Evolutionary conservation across 495 filamentous ascomycete genomes (phyloP).

Genomic region (Pseudomonodictys pantanalensis): DNA sequence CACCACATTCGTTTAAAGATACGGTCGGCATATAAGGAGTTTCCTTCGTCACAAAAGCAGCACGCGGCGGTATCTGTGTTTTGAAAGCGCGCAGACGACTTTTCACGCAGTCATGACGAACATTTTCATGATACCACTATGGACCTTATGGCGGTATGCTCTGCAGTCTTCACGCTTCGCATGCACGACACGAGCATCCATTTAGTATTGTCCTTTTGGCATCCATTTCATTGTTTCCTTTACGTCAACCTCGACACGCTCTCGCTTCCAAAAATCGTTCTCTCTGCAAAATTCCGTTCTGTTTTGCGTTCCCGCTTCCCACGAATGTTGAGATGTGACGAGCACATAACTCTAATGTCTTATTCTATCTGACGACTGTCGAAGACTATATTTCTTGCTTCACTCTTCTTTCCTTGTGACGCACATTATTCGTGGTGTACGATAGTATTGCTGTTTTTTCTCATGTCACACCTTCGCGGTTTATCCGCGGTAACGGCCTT

Average conservation of each 20-base stretch:
- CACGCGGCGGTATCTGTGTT: slow-evolving; percentile 34
- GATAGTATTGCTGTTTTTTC: slow-evolving; percentile 24
- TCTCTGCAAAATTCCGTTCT: slow-evolving; percentile 15
- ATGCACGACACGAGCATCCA: slow-evolving; percentile 23
- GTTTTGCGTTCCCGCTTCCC: slow-evolving; percentile 20
- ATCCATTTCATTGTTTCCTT: not conserved
- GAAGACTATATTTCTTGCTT: slow-evolving; percentile 6
- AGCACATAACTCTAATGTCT: slow-evolving; percentile 29
- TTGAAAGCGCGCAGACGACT: slow-evolving; percentile 35
- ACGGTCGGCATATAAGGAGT: slow-evolving; percentile 37
- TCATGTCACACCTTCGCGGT: slow-evolving; percentile 7
- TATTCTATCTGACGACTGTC: slow-evolving; percentile 27
- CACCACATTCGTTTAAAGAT: slow-evolving; percentile 37
- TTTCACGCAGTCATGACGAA: slow-evolving; percentile 36
- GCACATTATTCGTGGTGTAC: slow-evolving; percentile 18
- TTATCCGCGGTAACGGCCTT: slow-evolving; percentile 18
- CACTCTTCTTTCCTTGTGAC: not conserved
- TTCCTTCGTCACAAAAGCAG: slow-evolving; percentile 33
- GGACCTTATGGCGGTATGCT: slow-evolving; percentile 32
- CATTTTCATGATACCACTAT: slow-evolving; percentile 37
- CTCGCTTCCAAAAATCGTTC: slow-evolving; percentile 28
- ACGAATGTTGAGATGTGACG: slow-evolving; percentile 23
- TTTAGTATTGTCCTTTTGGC: slow-evolving; percentile 7
- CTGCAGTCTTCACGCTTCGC: slow-evolving; percentile 18
- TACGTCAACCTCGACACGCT: slow-evolving; percentile 2